phyloP scores from a whole-genome alignment of 768 basidiomycete genomes.

The Phylloporus sp. region DNA sequence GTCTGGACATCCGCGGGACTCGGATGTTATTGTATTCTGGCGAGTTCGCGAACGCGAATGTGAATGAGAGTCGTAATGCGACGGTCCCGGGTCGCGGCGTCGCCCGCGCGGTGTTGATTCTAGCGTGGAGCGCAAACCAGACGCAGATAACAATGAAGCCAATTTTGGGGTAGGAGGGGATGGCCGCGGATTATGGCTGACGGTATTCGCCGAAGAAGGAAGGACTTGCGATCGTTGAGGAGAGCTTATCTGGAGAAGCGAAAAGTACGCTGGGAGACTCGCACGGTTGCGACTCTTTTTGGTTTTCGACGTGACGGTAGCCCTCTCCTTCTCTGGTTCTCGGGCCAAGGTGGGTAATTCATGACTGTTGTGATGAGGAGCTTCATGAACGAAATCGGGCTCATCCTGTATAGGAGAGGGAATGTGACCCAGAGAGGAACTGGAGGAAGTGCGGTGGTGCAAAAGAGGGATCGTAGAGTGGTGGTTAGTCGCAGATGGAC shows the following conservation, averaged over 20 bases:
- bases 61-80: slow-evolving; percentile 36
- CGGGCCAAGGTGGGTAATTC: slow-evolving; percentile 33
- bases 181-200: slow-evolving; percentile 35
- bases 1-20: slow-evolving; percentile 19
- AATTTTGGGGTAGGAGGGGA: slow-evolving; percentile 63
- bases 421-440: slow-evolving; percentile 29
- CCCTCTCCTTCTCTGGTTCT: slow-evolving; percentile 23
- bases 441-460: slow-evolving; percentile 49
- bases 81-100: slow-evolving; percentile 38
- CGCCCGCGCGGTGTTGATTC: slow-evolving; percentile 54
- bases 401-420: slow-evolving; percentile 43
- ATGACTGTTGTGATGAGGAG: slow-evolving; percentile 16
- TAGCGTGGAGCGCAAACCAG: slow-evolving; percentile 34
- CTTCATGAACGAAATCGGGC: slow-evolving; percentile 38
- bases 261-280: slow-evolving; percentile 74
- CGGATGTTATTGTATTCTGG: slow-evolving; percentile 11
- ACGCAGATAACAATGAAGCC: slow-evolving; percentile 30
- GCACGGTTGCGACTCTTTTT: slow-evolving; percentile 62
- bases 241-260: slow-evolving; percentile 56
- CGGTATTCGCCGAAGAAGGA: slow-evolving; percentile 46
- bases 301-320: slow-evolving; percentile 35
- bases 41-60: slow-evolving; percentile 40
- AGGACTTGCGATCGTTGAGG: slow-evolving; percentile 34
- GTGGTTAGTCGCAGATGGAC: slow-evolving; percentile 69
- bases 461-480: slow-evolving; percentile 55